Percentiles rank a stretch among this genome's conserved stretches.
Evolutionary conservation across 495 filamentous ascomycete genomes (phyloP).

Genomic region (Tetracladium marchalianum): DNA sequence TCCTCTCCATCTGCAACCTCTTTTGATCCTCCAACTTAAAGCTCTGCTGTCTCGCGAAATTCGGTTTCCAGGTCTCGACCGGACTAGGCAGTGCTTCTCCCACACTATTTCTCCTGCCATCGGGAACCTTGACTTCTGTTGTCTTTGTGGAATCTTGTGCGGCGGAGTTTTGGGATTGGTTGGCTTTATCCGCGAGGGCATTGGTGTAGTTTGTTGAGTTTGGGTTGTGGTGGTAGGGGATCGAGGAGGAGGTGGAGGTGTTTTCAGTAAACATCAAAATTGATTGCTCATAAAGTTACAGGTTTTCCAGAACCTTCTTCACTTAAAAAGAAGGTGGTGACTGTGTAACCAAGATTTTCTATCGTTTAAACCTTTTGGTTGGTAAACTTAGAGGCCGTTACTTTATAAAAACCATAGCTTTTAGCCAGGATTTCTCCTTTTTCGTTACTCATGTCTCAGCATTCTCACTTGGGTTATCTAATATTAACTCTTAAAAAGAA

Average conservation of each 20-base stretch:
- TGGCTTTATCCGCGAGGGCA: not conserved
- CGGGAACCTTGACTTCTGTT: slow-evolving; percentile 5
- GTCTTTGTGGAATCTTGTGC: slow-evolving; percentile 11
- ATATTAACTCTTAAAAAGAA: no score
- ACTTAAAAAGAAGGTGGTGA: no score
- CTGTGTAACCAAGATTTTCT: no score
- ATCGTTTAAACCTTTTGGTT: no score
- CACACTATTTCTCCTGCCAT: slow-evolving; percentile 10
- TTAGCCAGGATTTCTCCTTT: no score
- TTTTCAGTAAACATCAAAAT: no score
- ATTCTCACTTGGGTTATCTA: no score
- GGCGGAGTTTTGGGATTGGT: slow-evolving; percentile 4
- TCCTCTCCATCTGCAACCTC: slow-evolving; percentile 12
- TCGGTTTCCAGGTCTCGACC: slow-evolving; percentile 32
- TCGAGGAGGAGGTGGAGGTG: not conserved
- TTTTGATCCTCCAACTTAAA: slow-evolving; percentile 37
- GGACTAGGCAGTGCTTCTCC: slow-evolving; percentile 13
- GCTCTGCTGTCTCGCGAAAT: slow-evolving; percentile 31
- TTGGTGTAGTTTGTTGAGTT: slow-evolving; percentile 12
- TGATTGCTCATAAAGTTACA: no score
- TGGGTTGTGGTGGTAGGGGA: slow-evolving; percentile 2
- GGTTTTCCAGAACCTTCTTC: no score
- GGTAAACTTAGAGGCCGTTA: no score
- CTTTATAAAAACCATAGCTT: no score
- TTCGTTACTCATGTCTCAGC: no score